Base-by-base conservation (phyloP, 1,284 basidiomycete genomes). In the Heterobasidion irregulare region DNA sequence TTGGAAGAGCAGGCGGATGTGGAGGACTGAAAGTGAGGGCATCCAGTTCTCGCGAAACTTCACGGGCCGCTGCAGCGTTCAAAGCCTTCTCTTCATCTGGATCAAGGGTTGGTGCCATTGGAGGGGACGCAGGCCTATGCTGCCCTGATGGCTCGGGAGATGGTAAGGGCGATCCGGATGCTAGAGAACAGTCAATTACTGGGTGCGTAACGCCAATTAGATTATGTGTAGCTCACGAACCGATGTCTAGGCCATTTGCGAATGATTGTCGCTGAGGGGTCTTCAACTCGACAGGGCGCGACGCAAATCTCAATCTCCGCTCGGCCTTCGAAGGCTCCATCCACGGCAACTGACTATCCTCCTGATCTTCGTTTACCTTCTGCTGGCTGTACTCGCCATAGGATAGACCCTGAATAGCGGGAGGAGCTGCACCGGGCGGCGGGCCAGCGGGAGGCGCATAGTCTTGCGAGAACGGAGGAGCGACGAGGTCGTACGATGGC, bases 61-160 rank as follows among this genome's bases (percentile, higher is more conserved):
- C 84, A 15, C 82, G 75, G 3, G 84, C 84, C 18, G 82, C 86
- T 8, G 84, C 85, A 2, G 78, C 80, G 61, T 84, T 80, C 33
- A 79, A 71, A 7, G 73, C 72, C 1, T 66, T 60, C 57, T 76
- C 73, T 15, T 77, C 73, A 0, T 62, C 61, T n/a, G n/a, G 41
- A 16, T 63, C 64, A 13, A 65, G 16, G 34, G 61, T 36, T 16
- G 67, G 69, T 2, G 68, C 64, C 45, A 65, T 64, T 9, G 66
- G 61, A 34, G 50, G 50, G n/a, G 50, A 36, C 9, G 36, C 5
- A 10, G 32, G 34, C 50, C 32, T 51, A 5, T 12, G 41, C 16
- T 12, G 41, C 6, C 16, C 41, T 26, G 26, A 26, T 26, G 26
- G 26, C 2, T 2, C 1, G 26, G 26, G 26, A 26, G 26, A 26